A percentile compares a stretch with the other conserved stretches of the same genome.
These are phyloP conservation scores for Moesziomyces sp. DNA, from an alignment of 1,284 basidiomycete genomes.

Conservation along the genomic window DNA sequence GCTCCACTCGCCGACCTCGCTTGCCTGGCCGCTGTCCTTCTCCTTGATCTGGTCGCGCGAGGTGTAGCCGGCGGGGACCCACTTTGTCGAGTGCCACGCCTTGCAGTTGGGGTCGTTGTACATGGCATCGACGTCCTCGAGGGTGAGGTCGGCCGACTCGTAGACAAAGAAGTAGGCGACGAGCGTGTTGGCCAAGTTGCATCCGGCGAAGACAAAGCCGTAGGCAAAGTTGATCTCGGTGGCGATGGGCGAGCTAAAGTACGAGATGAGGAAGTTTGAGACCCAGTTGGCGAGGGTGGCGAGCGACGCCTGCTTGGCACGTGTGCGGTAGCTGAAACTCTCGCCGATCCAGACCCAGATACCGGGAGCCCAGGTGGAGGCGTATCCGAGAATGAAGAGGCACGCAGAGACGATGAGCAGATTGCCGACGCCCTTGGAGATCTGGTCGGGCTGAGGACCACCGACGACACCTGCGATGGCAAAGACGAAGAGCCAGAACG, in stretches of 20 bases:
- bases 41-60: constrained; percentile 56
- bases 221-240: constrained; percentile 72
- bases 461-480: constrained; percentile 79
- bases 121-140: constrained; percentile 81
- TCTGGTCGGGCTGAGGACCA: constrained; percentile 69
- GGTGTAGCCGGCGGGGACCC: constrained; percentile 66
- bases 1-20: constrained; percentile 52
- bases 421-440: constrained; percentile 69
- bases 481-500: constrained; percentile 80
- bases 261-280: constrained; percentile 78
- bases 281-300: constrained; percentile 78
- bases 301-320: constrained; percentile 80
- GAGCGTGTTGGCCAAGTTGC: constrained; percentile 71
- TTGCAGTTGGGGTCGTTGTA: constrained; percentile 77
- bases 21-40: constrained; percentile 40
- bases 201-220: constrained; percentile 78
- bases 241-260: constrained; percentile 71
- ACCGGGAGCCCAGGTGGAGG: constrained; percentile 75
- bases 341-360: constrained; percentile 70
- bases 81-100: constrained; percentile 75
- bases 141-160: constrained; percentile 77
- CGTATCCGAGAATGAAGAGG: constrained; percentile 81
- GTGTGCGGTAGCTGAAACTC: constrained; percentile 79
- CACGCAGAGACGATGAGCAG: constrained; percentile 82
- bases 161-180: constrained; percentile 82